Evolutionary conservation across 805 yeast species (phyloP), one percentile per base, ranked within the genome.

Genomic region (Candida germanica): DNA sequence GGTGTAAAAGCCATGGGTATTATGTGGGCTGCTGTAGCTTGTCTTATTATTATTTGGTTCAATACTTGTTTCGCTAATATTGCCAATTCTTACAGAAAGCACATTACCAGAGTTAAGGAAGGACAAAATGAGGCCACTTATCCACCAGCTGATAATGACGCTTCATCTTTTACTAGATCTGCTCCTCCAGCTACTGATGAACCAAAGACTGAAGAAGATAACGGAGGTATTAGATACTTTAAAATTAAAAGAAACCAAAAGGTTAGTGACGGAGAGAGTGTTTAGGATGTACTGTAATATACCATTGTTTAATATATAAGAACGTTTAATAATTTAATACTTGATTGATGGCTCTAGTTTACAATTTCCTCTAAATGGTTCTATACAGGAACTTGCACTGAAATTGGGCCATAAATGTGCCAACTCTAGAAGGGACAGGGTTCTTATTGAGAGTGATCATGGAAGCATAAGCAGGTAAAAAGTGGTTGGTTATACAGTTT

Each of bases 181-280:
- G 53, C 55, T 13, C 61, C 61, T 13, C 22, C 41, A 9, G 19
- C 35, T 4, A 49, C 50, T 11, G 54, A 41, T 5, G 54, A 50
- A 31, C 49, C 47, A 31, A 54, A 47, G 28, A 56, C 54, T 40
- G 63, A 67, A 38, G 75, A 73, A 39, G 67, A 73, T 43, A 49
- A 56, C 29, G 71, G 72, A 24, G 89, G 89, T 31, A 82, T 83
- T 51, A 79, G 85, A 61, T 83, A 83, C 61, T 83, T 83, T 71
- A 82, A 80, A 51, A 80, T 83, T 43, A 80, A 81, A 64, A 79
- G 73, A 62, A 64, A 65, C 53, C 62, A 61, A 40, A 67, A 66
- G 56, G 53, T 56, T 24, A 53, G 64, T 25, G 73, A 68, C 39
- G 73, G 66, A 31, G 72, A 67, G 49, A 63, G 70, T 43, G 70